Evolutionary conservation across 73 alveolate species (phyloP).

Genomic region (Paraurostyla sp.): DNA sequence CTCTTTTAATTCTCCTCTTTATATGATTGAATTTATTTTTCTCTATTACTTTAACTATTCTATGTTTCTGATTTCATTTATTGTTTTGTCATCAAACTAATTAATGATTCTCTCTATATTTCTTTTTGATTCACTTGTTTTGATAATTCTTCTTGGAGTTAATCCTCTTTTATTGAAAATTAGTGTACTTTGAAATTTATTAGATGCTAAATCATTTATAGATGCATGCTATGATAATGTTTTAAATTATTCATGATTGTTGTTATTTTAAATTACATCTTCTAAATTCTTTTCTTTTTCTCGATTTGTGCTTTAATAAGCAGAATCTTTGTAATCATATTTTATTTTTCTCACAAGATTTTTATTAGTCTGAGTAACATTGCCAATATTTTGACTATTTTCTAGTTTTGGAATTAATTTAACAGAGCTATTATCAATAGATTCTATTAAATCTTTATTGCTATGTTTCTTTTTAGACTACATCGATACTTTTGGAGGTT

Average conservation of each 20-base stretch:
- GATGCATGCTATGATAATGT: too few species aligned
- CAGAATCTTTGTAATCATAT: background rate
- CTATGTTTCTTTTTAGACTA: background rate
- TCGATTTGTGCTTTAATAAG: too few species aligned
- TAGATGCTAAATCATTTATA: too few species aligned
- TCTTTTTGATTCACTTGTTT: conserved; percentile 42
- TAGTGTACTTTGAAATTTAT: too few species aligned
- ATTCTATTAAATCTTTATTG: background rate
- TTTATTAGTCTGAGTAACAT: background rate
- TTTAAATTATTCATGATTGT: background rate
- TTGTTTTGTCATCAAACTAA: background rate
- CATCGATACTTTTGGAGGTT: background rate
- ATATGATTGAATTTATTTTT: background rate
- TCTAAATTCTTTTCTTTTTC: background rate
- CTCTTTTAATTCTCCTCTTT: background rate
- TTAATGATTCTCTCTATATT: conserved; percentile 1
- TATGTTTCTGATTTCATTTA: background rate
- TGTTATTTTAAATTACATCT: too few species aligned
- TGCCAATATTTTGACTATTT: background rate
- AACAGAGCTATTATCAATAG: background rate
- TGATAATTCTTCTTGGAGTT: background rate
- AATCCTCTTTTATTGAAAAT: background rate
- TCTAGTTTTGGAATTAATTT: conserved; percentile 23
- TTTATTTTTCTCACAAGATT: background rate
- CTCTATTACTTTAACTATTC: background rate